These are phyloP conservation scores for Trypanosoma vivax DNA, from an alignment of 208 protist genomes.

Conservation along the genomic window DNA sequence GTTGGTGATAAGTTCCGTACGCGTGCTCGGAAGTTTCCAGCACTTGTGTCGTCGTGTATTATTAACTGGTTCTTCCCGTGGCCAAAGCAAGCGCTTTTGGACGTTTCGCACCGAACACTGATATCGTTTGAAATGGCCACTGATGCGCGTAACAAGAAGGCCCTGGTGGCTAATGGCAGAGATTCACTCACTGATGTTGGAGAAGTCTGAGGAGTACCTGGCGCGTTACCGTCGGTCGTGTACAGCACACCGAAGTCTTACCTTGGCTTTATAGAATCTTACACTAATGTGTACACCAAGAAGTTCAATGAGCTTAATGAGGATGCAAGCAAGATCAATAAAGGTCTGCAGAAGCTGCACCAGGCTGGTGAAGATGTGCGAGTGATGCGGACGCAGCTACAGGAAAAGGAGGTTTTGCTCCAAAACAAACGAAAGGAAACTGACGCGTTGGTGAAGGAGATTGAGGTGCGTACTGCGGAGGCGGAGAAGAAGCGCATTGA, in stretches of 20 bases:
- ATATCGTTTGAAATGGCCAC: slow-evolving; percentile 90
- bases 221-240: slow-evolving; percentile 88
- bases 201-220: slow-evolving; percentile 91
- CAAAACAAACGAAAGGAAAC: slow-evolving; percentile 90
- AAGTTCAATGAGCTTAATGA: slow-evolving; percentile 91
- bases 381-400: slow-evolving; percentile 92
- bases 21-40: slow-evolving; percentile 96
- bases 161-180: slow-evolving; percentile 88
- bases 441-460: slow-evolving; percentile 90
- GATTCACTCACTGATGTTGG: slow-evolving; percentile 87
- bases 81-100: slow-evolving; percentile 93
- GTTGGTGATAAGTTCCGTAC: slow-evolving; percentile 96
- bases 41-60: slow-evolving; percentile 94
- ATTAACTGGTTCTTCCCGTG: slow-evolving; percentile 99
- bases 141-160: slow-evolving; percentile 83
- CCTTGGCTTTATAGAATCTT: slow-evolving; percentile 91
- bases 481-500: slow-evolving; percentile 95
- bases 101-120: slow-evolving; percentile 90
- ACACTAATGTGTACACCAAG: slow-evolving; percentile 88
- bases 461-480: slow-evolving; percentile 87
- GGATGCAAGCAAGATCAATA: slow-evolving; percentile 90
- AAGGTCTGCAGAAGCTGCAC: slow-evolving; percentile 92
- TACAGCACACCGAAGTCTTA: slow-evolving; percentile 94
- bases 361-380: slow-evolving; percentile 92
- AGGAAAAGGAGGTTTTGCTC: slow-evolving; percentile 92